A percentile compares a stretch with the other conserved stretches of the same genome.
Conservation (phyloP, 192 early-diverging fungal genomes). For the Pilaira anomala region DNA sequence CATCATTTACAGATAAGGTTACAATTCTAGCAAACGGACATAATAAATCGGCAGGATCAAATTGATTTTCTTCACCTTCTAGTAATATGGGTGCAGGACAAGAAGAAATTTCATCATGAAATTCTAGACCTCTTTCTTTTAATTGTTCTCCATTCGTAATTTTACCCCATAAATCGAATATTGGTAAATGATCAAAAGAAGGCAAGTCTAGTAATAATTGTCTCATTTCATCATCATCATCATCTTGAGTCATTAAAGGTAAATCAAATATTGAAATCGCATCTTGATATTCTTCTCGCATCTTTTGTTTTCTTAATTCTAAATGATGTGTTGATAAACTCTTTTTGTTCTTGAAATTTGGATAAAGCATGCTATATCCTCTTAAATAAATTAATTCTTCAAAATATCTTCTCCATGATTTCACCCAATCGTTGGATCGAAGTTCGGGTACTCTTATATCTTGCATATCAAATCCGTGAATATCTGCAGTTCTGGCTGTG, state of each 20-base stretch:
- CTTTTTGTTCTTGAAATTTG: slow-evolving; percentile 47
- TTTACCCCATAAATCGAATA: slow-evolving; percentile 49
- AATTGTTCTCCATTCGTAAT: background rate
- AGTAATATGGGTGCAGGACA: slow-evolving; percentile 26
- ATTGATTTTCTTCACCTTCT: background rate
- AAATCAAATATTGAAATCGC: slow-evolving; percentile 26
- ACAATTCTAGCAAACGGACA: slow-evolving; percentile 36
- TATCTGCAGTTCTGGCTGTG: slow-evolving; percentile 44
- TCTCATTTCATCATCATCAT: too few relatives aligned
- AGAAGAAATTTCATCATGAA: slow-evolving; percentile 41
- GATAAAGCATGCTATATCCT: slow-evolving; percentile 58
- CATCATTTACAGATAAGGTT: slow-evolving; percentile 11
- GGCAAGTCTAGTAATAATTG: slow-evolving; percentile 16
- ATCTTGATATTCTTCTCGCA: slow-evolving; percentile 33
- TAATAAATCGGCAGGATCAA: slow-evolving; percentile 37
- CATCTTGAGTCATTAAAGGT: slow-evolving; percentile 41
- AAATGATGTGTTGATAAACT: slow-evolving; percentile 57
- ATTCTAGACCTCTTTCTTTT: slow-evolving; percentile 27
- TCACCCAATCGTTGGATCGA: slow-evolving; percentile 52
- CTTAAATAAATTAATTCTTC: slow-evolving; percentile 59
- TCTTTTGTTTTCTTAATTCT: slow-evolving; percentile 42
- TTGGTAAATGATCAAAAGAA: slow-evolving; percentile 40
- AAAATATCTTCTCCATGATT: slow-evolving; percentile 55
- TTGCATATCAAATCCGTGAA: slow-evolving; percentile 36
- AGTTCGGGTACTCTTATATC: slow-evolving; percentile 44